Evolutionary conservation across 768 basidiomycete species (phyloP).

Genomic region (Cantharellus anzutake): DNA sequence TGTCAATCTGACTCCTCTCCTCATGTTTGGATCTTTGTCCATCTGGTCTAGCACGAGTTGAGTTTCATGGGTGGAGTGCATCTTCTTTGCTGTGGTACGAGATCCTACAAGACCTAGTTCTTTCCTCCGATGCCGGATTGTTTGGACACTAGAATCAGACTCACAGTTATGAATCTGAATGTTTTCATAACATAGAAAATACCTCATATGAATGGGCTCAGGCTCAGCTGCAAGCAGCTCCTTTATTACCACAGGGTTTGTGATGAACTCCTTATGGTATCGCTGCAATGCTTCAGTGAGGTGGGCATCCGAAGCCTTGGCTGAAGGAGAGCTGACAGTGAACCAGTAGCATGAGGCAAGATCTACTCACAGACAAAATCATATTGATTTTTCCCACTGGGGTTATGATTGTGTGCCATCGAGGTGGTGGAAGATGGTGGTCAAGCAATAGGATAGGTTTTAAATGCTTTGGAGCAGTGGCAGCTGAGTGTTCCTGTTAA

Average conservation of each 20-base stretch:
- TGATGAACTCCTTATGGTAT: not conserved
- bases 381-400: not conserved
- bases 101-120: not conserved
- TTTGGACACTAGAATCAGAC: not conserved
- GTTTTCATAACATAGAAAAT: too few species aligned
- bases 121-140: not conserved
- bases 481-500: too few species aligned
- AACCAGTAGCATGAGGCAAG: not conserved
- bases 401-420: not conserved
- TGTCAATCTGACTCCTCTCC: not conserved
- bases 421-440: too few species aligned
- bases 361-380: not conserved
- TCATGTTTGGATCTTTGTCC: not conserved
- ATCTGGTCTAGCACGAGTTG: not conserved
- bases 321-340: not conserved
- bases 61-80: not conserved
- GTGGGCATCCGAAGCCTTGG: not conserved
- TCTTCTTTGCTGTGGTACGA: not conserved
- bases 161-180: too few species aligned
- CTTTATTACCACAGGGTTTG: not conserved
- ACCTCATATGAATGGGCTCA: not conserved
- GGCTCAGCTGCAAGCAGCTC: not conserved
- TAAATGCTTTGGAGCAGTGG: too few species aligned
- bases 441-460: too few species aligned
- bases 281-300: not conserved